Evolutionary conservation across 345 rosid species (phyloP), one percentile per base, ranked within the genome.

Genomic region (Populus simonii): DNA sequence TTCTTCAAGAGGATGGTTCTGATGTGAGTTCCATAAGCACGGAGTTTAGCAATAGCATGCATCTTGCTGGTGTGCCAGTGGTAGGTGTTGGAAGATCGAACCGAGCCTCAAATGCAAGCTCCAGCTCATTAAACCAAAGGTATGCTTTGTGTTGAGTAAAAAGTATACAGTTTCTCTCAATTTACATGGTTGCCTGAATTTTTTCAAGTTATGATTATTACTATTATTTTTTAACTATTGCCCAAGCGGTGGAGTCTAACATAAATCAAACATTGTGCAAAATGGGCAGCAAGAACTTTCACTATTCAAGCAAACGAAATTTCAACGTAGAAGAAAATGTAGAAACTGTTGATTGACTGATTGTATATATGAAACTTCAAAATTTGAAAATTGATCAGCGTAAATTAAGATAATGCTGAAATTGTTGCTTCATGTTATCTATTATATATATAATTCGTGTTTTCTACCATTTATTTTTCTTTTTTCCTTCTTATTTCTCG

Each of bases 1-100:
- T 96, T 74, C 84, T 96, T 75, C 91, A 96, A 88, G 99, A 96
- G 79, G 98, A 91, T 88, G 87, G 89, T 43, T 71, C 86, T 16
- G 93, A 90, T 73, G 89, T 82, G 81, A 85, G 84, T 80, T 82
- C 72, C 81, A 36, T 96, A 76, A 80, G 87, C 78, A 75, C 87
- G 71, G 95, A 90, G 73, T 90, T 93, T 77, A 84, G 86, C 84
- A 89, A 86, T 85, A 88, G 81, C 78, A 85, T 92, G 95, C 93
- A 86, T 77, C 87, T 96, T 71, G 86, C 91, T n/a, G 76, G 90
- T 51, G 92, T 93, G 78, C 79, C 88, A 66, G 80, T 84, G 53
- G 85, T 61, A 81, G 89, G 82, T 73, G 78, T 86, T 63, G 84
- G 91, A 83, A 89, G 90, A 86, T 68, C 85, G 71, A 90, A 83